Evolutionary conservation across 1,284 basidiomycete genomes (phyloP).

Genomic region (Leccinum griseonigrum): DNA sequence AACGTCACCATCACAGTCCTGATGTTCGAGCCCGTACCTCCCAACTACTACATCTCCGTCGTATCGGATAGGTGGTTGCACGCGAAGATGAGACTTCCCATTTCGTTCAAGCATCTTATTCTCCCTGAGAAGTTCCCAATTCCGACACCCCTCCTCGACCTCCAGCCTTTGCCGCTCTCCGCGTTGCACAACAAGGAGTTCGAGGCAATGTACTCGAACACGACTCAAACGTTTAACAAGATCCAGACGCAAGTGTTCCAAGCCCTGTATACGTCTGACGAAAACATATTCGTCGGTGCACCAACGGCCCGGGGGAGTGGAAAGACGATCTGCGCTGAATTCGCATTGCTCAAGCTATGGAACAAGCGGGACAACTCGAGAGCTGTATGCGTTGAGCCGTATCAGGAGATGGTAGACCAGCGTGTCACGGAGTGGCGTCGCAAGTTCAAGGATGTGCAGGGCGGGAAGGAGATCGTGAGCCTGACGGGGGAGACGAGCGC

Average conservation of each 20-base stretch:
- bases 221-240: background rate
- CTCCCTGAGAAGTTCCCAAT: slow-evolving; percentile 96
- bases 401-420: slow-evolving; percentile 94
- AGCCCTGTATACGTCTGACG: slow-evolving; percentile 92
- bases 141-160: slow-evolving; percentile 90
- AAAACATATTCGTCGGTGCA: slow-evolving; percentile 91
- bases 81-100: slow-evolving; percentile 89
- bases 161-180: slow-evolving; percentile 87
- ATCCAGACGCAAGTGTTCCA: slow-evolving; percentile 73
- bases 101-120: slow-evolving; percentile 98
- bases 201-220: background rate
- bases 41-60: slow-evolving; percentile 96
- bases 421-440: slow-evolving; percentile 86
- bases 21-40: slow-evolving; percentile 95
- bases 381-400: slow-evolving; percentile 97
- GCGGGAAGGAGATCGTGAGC: slow-evolving; percentile 55
- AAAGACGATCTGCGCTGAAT: slow-evolving; percentile 97
- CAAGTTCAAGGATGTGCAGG: slow-evolving; percentile 82
- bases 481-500: background rate
- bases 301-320: slow-evolving; percentile 83
- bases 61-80: slow-evolving; percentile 97
- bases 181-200: slow-evolving; percentile 44
- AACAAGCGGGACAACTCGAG: slow-evolving; percentile 80
- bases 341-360: slow-evolving; percentile 92
- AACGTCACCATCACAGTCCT: slow-evolving; percentile 93